phyloP scores from a whole-genome alignment of 2,329 filamentous ascomycete genomes.

The Paecilomyces fulvus region DNA sequence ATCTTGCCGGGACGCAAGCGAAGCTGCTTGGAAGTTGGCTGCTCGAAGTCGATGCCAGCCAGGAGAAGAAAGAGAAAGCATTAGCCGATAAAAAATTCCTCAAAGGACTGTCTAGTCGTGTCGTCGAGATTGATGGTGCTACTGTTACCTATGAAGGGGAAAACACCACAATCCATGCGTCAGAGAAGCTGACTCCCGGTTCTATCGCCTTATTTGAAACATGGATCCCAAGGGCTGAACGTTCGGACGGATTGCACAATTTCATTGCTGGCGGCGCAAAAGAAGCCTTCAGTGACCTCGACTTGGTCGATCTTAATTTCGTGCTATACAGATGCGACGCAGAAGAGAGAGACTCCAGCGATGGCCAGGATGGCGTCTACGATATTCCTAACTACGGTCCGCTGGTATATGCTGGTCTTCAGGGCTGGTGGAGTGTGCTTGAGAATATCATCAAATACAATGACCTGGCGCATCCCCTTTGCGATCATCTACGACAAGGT shows the following conservation, averaged over 20 bases:
- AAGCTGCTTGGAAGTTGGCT: constrained; percentile 86
- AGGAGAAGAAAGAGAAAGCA: constrained; percentile 57
- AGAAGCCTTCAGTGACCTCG: constrained; percentile 65
- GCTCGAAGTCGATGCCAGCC: constrained; percentile 74
- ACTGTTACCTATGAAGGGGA: constrained; percentile 62
- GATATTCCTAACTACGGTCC: constrained; percentile 74
- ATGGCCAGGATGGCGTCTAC: constrained; percentile 78
- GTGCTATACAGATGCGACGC: constrained; percentile 84
- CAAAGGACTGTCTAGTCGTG: constrained; percentile 73
- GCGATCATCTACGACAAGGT: constrained; percentile 83
- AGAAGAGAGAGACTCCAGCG: constrained; percentile 73
- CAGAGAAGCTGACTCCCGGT: constrained; percentile 79
- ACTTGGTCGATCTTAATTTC: constrained; percentile 80
- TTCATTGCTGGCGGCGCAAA: constrained; percentile 77
- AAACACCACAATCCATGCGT: constrained; percentile 70
- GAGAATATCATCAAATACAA: constrained; percentile 80
- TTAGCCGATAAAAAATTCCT: constrained; percentile 63
- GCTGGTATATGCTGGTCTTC: constrained; percentile 89
- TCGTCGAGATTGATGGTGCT: constrained; percentile 66
- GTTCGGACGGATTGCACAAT: constrained; percentile 72
- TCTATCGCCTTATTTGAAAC: constrained; percentile 95
- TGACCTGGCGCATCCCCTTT: constrained; percentile 84
- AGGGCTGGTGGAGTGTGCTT: constrained; percentile 95
- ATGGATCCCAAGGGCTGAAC: constrained; percentile 82
- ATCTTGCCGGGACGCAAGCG: constrained; percentile 74